These are phyloP conservation scores for Lyophyllum atratum DNA, from an alignment of 768 basidiomycete genomes.

Conservation along the genomic window DNA sequence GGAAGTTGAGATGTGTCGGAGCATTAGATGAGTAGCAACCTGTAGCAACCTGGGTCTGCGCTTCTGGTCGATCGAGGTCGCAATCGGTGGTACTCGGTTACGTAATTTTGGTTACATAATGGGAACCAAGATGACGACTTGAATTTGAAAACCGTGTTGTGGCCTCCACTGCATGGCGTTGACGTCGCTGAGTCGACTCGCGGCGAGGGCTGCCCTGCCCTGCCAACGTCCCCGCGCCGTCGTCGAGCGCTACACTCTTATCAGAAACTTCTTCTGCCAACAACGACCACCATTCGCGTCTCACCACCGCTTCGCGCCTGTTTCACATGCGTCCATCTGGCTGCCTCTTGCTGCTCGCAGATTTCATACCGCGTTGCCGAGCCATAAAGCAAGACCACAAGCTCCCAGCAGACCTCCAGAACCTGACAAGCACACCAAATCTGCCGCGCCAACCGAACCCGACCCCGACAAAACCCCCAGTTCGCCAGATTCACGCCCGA, in stretches of 20 bases:
- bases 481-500: conserved; percentile 1
- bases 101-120: neutral
- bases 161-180: conserved; percentile 5
- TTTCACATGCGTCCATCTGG: neutral
- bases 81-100: too few species aligned
- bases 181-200: neutral
- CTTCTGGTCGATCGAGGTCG: too few species aligned
- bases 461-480: conserved; percentile 1
- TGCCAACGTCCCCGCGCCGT: conserved; percentile 19
- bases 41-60: too few species aligned
- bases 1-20: neutral
- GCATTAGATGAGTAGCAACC: too few species aligned
- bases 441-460: neutral
- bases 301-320: neutral
- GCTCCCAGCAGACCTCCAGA: neutral
- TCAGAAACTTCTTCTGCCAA: conserved; percentile 56
- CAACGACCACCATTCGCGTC: conserved; percentile 17
- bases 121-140: neutral
- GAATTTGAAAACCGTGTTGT: neutral
- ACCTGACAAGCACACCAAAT: neutral
- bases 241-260: conserved; percentile 59
- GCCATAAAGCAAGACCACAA: neutral
- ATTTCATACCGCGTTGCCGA: conserved; percentile 15
- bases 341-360: conserved; percentile 15
- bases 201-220: conserved; percentile 10